Conservation (phyloP, 768 basidiomycete species). For the Imleria badia region DNA sequence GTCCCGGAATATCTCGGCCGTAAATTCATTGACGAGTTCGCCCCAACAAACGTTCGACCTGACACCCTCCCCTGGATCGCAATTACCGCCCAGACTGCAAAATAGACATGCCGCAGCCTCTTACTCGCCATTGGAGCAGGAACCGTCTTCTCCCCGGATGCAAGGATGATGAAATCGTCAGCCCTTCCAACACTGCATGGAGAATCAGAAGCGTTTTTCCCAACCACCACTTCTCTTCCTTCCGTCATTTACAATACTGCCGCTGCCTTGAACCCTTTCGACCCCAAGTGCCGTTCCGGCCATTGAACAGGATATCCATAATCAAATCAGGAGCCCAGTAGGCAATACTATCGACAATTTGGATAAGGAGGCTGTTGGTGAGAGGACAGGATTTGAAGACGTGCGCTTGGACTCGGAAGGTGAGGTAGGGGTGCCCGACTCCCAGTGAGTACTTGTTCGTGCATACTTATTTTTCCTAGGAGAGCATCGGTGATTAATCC, state of each 20-base stretch:
- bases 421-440: constrained; percentile 48
- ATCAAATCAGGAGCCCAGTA: constrained; percentile 28
- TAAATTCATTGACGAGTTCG: constrained; percentile 59
- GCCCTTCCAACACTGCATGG: too few species aligned
- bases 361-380: constrained; percentile 47
- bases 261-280: constrained; percentile 64
- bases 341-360: constrained; percentile 37
- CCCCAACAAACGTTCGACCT: constrained; percentile 60
- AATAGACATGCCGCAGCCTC: constrained; percentile 69
- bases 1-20: constrained; percentile 52
- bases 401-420: constrained; percentile 59
- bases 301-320: constrained; percentile 31
- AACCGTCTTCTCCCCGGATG: too few species aligned
- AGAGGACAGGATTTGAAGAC: constrained; percentile 87
- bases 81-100: constrained; percentile 39
- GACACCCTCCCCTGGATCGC: constrained; percentile 49
- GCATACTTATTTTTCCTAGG: constrained; percentile 21
- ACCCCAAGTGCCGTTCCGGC: constrained; percentile 53
- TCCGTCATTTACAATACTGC: constrained; percentile 36
- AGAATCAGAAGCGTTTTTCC: too few species aligned
- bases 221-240: constrained; percentile 45
- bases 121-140: too few species aligned
- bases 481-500: constrained; percentile 88
- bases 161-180: too few species aligned
- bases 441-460: background rate